Evolutionary conservation across 306 rosid species (phyloP), one percentile per base, ranked within the genome.

Genomic region (Cicer arietinum): DNA sequence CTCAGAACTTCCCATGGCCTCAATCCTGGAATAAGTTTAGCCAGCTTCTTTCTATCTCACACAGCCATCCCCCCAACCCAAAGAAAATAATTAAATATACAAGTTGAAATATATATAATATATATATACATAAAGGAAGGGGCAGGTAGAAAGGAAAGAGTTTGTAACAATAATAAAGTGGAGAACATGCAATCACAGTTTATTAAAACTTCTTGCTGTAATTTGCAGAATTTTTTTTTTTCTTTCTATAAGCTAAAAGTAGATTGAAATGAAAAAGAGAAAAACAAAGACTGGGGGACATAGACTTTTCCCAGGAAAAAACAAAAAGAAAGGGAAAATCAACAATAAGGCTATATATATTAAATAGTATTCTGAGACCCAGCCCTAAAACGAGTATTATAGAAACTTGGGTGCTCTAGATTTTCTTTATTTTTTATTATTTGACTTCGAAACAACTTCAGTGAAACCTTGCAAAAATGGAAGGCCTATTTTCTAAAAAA

Each of bases 1-100:
- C 97, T 91, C 42, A 94, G 82, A 85, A 94, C 95, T 86, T 94
- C 96, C 97, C 98, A 94, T 30, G 98, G 98, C 79, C 98, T 89
- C 84, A 94, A 85, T 22, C 95, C 93, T 20, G 98, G 95, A 69
- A 94, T 87, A 54, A 88, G 14, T 72, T 85, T 68, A 44, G 88
- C 88, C 88, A 94, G 80, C 67, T 83, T 75, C 16, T 69, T 45
- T 79, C 97, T 94, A 72, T 47, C 76, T 79, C 82, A 56, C 39
- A 39, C 69, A 71, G 54, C 52, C 66, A 68, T 16, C 30, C 68
- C 35, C 74, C 48, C 20, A 47, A 35, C 14, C 73, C 7, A 56
- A 14, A 67, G 10, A 47, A 56, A 63, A 56, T 11, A 42, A 60
- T 50, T 39, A 59, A 30, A 41, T 18, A 35, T 14, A 43, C 25